Conservation (phyloP, 805 yeast species). For the Priceomyces haplophilus region DNA sequence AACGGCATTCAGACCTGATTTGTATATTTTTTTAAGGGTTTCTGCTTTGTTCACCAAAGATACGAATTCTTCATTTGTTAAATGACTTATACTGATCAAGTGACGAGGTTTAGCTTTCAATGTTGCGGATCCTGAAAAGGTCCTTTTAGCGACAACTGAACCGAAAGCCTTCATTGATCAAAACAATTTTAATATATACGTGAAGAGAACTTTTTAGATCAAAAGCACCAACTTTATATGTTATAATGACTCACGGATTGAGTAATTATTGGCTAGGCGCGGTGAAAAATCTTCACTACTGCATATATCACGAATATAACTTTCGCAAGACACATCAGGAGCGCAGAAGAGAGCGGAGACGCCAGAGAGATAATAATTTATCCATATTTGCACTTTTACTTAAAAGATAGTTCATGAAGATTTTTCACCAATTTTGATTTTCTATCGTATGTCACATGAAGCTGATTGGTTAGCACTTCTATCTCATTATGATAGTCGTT, state of each 20-base stretch:
- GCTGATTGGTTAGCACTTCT: not conserved
- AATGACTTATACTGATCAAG: conserved; percentile 76
- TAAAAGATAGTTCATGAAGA: not conserved
- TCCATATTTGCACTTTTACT: not conserved
- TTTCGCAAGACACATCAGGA: not conserved
- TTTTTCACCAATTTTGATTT: not conserved
- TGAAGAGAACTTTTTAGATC: conserved; percentile 5
- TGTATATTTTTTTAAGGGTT: conserved; percentile 60
- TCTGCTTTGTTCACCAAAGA: conserved; percentile 72
- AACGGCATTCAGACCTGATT: conserved; percentile 42
- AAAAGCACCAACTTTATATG: not conserved
- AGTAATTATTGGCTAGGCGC: conserved; percentile 12
- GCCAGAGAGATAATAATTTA: too few species aligned
- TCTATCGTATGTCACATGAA: not conserved
- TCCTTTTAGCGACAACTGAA: conserved; percentile 10
- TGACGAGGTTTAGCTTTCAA: conserved; percentile 52
- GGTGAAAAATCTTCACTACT: conserved; percentile 11
- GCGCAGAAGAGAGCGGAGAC: too few species aligned
- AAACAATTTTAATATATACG: too few species aligned
- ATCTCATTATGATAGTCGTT: not conserved
- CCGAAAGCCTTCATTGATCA: conserved; percentile 9
- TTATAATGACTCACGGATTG: conserved; percentile 9
- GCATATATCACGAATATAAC: not conserved
- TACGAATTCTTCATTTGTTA: conserved; percentile 67
- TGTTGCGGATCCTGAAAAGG: conserved; percentile 7